phyloP scores from a whole-genome alignment of 169 alveolate genomes.

The Babesia ovata region DNA sequence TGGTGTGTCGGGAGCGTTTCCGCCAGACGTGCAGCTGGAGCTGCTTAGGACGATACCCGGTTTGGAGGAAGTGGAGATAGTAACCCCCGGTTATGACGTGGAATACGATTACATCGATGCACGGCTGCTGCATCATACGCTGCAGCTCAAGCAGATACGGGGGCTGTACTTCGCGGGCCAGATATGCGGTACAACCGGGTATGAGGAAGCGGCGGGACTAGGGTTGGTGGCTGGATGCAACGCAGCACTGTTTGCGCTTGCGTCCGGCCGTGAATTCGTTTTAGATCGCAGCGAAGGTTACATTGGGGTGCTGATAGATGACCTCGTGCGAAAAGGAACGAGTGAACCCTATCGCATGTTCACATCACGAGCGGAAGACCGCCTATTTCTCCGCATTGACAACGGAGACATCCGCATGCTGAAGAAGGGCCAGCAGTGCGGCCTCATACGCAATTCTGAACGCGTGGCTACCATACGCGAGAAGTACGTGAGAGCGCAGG shows the following conservation, averaged over 20 bases:
- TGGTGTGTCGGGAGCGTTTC: constrained; percentile 89
- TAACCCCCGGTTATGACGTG: constrained; percentile 88
- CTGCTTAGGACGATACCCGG: constrained; percentile 74
- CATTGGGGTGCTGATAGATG: constrained; percentile 90
- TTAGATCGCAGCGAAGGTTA: constrained; percentile 81
- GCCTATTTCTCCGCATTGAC: constrained; percentile 84
- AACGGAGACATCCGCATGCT: constrained; percentile 85
- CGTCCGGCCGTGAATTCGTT: constrained; percentile 48
- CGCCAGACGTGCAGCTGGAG: constrained; percentile 78
- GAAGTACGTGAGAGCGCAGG: constrained; percentile 50
- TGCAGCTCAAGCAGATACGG: constrained; percentile 79
- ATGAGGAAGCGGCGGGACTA: constrained; percentile 92
- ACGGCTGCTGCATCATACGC: constrained; percentile 74
- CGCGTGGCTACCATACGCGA: constrained; percentile 65
- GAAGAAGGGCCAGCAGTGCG: constrained; percentile 76
- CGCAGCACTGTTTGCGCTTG: constrained; percentile 81
- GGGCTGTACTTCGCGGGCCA: constrained; percentile 89
- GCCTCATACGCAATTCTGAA: constrained; percentile 68
- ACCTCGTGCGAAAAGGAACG: constrained; percentile 84
- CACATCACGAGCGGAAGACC: constrained; percentile 87
- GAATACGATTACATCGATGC: constrained; percentile 89
- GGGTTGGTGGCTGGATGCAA: constrained; percentile 91
- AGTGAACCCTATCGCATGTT: constrained; percentile 91
- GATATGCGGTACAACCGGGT: constrained; percentile 93
- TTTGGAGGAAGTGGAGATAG: constrained; percentile 81